phyloP scores from a whole-genome alignment of 768 basidiomycete genomes.

The Auriscalpium microsporum region DNA sequence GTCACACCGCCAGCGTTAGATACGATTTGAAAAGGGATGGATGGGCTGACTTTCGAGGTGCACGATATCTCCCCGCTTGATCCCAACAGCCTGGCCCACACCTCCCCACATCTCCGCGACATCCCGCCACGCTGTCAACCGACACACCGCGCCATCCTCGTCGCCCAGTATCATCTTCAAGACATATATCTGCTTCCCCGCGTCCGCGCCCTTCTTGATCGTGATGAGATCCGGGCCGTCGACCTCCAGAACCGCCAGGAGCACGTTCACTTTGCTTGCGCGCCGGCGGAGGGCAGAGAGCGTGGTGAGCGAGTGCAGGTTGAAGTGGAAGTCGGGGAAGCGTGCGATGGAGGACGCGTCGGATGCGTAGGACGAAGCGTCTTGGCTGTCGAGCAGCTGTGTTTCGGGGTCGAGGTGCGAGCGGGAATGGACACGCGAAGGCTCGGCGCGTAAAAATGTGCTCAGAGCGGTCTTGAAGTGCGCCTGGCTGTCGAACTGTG shows the following conservation, averaged over 20 bases:
- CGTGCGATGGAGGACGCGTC: constrained; percentile 62
- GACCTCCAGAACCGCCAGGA: constrained; percentile 65
- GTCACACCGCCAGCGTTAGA: constrained; percentile 10
- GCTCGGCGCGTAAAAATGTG: constrained; percentile 17
- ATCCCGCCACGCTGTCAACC: constrained; percentile 74
- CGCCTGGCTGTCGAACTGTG: constrained; percentile 1
- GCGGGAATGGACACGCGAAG: not conserved
- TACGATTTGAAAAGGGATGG: not conserved
- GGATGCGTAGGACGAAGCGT: constrained; percentile 44
- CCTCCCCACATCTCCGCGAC: constrained; percentile 66
- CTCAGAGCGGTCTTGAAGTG: not conserved
- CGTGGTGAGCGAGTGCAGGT: constrained; percentile 47
- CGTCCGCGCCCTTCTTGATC: constrained; percentile 60
- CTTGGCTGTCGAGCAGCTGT: constrained; percentile 21
- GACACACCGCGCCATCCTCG: constrained; percentile 58
- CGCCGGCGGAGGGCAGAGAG: constrained; percentile 30
- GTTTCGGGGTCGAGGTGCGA: constrained; percentile 2
- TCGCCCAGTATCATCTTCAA: constrained; percentile 69
- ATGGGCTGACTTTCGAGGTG: constrained; percentile 49
- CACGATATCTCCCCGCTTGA: constrained; percentile 67
- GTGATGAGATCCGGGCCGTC: constrained; percentile 66
- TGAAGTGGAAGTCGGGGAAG: constrained; percentile 72
- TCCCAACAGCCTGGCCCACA: constrained; percentile 31
- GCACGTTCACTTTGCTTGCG: constrained; percentile 40
- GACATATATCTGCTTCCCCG: constrained; percentile 60